Evolutionary conservation across 768 basidiomycete species (phyloP), one percentile per base, ranked within the genome.

Genomic region (Amyloporia xantha): DNA sequence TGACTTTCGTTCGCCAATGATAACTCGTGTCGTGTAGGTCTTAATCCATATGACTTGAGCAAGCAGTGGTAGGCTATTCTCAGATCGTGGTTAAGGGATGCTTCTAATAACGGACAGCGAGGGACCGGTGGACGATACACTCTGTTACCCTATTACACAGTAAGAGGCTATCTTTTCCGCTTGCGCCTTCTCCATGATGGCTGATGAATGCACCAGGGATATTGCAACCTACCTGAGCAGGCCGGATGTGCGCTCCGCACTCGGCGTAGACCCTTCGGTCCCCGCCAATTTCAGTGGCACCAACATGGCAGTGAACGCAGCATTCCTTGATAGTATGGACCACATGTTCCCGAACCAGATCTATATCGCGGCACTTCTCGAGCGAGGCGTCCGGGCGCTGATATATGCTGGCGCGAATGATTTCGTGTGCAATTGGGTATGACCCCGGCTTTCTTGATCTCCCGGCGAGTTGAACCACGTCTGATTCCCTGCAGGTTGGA

Each of bases 211-310:
- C 9, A 9, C 5, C 54, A 85, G 84, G 44, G 59, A 72, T 53
- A 83, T 91, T 53, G 53, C 62, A 0, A 64, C 67, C 4, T 93
- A 80, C 66, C 83, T 92, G 45, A 73, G 81, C 59, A 71, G 71
- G 27, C 74, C 78, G 1, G 67, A 71, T 6, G 70, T 80, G 25
- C 80, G 81, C 12, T 52, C 60, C 0, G 62, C 66, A 2, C 73
- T 92, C 3, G 89, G 89, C 36, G 84, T 89, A 11, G 79, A 82
- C 60, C 60, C 73, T 5, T 60, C 67, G 4, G 60, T 68, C 2
- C 53, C 59, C 3, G 64, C 62, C 6, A 71, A 73, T 40, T 78
- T 72, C 55, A 59, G 64, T 11, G 59, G 66, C 36, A 71, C 71
- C 58, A 68, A 65, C n/a, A 27, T 55, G 43, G 52, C 59, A 3